Evolutionary conservation across 352 stramenopile species (phyloP).

Genomic region (Phytophthora lateralis): DNA sequence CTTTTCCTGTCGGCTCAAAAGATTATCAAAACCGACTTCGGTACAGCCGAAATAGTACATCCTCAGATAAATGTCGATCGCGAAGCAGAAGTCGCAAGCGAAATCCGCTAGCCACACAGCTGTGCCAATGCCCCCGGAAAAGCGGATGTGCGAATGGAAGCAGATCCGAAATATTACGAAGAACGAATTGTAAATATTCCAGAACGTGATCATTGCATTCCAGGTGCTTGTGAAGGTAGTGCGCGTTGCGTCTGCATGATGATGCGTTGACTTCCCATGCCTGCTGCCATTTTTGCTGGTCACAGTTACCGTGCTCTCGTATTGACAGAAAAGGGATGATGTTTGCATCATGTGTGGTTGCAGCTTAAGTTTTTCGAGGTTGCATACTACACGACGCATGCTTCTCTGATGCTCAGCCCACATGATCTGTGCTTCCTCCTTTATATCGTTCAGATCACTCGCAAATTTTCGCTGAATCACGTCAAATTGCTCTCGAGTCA

Average conservation of each 20-base stretch:
- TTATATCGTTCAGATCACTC: constrained; percentile 57
- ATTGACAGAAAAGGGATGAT: constrained; percentile 59
- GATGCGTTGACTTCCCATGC: constrained; percentile 3
- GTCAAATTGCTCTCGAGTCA: constrained; percentile 78
- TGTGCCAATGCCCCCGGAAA: constrained; percentile 24
- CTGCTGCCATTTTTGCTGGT: not conserved
- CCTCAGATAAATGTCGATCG: constrained; percentile 65
- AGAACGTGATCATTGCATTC: constrained; percentile 60
- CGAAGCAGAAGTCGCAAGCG: constrained; percentile 60
- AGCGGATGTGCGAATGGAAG: constrained; percentile 60
- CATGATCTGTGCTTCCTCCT: constrained; percentile 40
- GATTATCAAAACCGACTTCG: constrained; percentile 50
- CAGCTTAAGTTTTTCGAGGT: constrained; percentile 60
- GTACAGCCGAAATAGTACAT: constrained; percentile 71
- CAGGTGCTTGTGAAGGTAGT: constrained; percentile 45
- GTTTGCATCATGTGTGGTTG: constrained; percentile 61
- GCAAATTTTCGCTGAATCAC: constrained; percentile 65
- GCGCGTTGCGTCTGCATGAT: constrained; percentile 28
- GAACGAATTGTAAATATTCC: constrained; percentile 77
- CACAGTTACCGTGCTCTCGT: constrained; percentile 26
- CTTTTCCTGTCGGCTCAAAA: constrained; percentile 39
- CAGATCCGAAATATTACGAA: constrained; percentile 73
- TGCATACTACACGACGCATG: constrained; percentile 41
- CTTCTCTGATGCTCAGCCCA: constrained; percentile 49
- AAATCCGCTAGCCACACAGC: constrained; percentile 50